phyloP scores from a whole-genome alignment of 2,329 filamentous ascomycete species.

The Curvularia spicifera region DNA sequence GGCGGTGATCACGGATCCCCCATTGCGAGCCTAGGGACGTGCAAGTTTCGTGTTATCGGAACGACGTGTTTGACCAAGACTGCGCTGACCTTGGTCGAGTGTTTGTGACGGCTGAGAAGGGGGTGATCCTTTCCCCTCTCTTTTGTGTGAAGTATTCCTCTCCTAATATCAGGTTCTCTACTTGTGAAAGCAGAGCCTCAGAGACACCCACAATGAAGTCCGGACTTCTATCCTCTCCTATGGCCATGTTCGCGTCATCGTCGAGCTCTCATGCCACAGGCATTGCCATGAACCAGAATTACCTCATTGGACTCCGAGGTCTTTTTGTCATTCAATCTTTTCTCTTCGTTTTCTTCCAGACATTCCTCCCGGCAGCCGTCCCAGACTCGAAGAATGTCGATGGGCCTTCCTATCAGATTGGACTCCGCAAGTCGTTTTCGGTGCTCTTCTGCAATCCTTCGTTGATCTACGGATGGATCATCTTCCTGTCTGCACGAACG shows the following conservation, averaged over 20 bases:
- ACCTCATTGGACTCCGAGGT: conserved; percentile 55
- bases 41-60: conserved; percentile 8
- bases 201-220: conserved; percentile 27
- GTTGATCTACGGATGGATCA: conserved; percentile 55
- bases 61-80: conserved; percentile 8
- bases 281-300: conserved; percentile 35
- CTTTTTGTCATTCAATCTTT: conserved; percentile 54
- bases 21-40: conserved; percentile 17
- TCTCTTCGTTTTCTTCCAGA: conserved; percentile 55
- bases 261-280: conserved; percentile 16
- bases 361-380: conserved; percentile 54
- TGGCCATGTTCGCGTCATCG: conserved; percentile 22
- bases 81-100: conserved; percentile 10
- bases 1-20: conserved; percentile 30
- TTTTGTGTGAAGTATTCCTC: conserved; percentile 1
- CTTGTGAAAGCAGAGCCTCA: conserved; percentile 5
- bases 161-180: conserved; percentile 10
- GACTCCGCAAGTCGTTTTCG: conserved; percentile 54
- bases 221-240: conserved; percentile 21
- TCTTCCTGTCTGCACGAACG: conserved; percentile 55
- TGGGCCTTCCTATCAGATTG: conserved; percentile 50
- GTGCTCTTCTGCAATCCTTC: conserved; percentile 56
- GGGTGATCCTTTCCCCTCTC: not conserved
- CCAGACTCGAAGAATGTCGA: conserved; percentile 43
- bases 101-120: conserved; percentile 1